Percentiles rank a stretch among this genome's conserved stretches.
Evolutionary conservation across 768 basidiomycete species (phyloP).

Genomic region (Leccinum sublutescens): DNA sequence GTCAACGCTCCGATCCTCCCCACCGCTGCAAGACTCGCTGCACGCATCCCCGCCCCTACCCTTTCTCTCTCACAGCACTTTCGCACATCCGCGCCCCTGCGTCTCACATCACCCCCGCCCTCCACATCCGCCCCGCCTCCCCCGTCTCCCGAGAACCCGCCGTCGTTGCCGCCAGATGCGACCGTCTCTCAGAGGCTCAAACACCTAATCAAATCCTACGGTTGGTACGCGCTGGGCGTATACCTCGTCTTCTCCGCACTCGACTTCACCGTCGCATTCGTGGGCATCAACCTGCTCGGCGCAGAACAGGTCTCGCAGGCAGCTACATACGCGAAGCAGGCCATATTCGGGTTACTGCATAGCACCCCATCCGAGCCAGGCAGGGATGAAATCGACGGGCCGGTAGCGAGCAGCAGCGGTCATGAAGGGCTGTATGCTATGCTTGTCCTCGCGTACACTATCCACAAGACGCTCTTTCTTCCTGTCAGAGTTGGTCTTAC

Average conservation of each 20-base stretch:
- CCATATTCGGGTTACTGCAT: conserved; percentile 43
- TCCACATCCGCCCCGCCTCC: conserved; percentile 23
- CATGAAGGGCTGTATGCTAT: conserved; percentile 88
- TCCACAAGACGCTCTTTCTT: conserved; percentile 93
- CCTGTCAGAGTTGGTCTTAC: conserved; percentile 90
- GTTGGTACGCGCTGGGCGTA: conserved; percentile 93
- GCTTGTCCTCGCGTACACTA: conserved; percentile 87
- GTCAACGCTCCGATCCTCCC: conserved; percentile 50
- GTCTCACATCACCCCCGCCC: conserved; percentile 36
- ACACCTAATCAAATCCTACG: conserved; percentile 86
- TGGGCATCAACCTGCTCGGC: conserved; percentile 81
- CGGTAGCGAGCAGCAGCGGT: conserved; percentile 36
- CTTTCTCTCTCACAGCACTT: conserved; percentile 40
- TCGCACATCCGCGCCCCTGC: conserved; percentile 43
- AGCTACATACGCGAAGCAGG: conserved; percentile 56
- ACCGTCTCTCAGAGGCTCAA: conserved; percentile 71
- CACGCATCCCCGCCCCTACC: conserved; percentile 22
- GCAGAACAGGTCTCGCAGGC: conserved; percentile 82
- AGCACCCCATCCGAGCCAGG: conserved; percentile 65
- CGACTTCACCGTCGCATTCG: conserved; percentile 86
- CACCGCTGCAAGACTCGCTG: conserved; percentile 39
- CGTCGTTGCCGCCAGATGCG: conserved; percentile 44
- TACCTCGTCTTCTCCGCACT: conserved; percentile 71
- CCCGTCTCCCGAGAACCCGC: conserved; percentile 7
- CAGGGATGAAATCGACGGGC: conserved; percentile 56